A percentile compares a stretch with the other conserved stretches of the same genome.
Evolutionary conservation across 352 stramenopile species (phyloP).

Genomic region (Elongisporangium prolatum): DNA sequence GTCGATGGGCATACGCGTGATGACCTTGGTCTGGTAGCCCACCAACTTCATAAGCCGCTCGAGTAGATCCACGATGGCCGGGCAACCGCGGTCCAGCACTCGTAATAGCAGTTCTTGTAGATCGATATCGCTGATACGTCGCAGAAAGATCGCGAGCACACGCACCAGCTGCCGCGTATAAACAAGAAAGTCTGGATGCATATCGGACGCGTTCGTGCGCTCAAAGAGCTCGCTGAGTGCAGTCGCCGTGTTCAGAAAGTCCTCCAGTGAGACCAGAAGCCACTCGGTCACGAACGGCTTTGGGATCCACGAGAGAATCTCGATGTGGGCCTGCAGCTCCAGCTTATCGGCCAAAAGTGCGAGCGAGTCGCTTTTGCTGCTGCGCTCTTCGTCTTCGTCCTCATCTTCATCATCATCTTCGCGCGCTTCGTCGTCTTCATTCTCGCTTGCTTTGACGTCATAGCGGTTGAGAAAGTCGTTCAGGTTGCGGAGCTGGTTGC

Average conservation of each 20-base stretch:
- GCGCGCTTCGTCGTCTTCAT: constrained; percentile 4
- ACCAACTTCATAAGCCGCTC: neutral
- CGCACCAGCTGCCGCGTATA: constrained; percentile 22
- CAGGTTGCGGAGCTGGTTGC: constrained; percentile 33
- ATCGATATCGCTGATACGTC: constrained; percentile 33
- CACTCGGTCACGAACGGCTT: constrained; percentile 42
- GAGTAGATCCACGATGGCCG: constrained; percentile 22
- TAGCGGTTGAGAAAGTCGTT: constrained; percentile 23
- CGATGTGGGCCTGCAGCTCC: constrained; percentile 18
- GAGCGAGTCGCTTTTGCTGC: neutral
- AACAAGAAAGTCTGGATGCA: neutral
- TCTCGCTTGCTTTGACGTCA: neutral
- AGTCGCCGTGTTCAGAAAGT: constrained; percentile 34
- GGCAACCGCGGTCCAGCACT: constrained; percentile 20
- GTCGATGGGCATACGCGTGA: neutral
- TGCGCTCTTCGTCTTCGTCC: neutral
- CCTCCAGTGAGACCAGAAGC: constrained; percentile 40
- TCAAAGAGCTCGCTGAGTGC: constrained; percentile 23
- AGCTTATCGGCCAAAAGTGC: neutral
- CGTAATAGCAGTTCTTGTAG: constrained; percentile 34
- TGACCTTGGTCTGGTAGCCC: neutral
- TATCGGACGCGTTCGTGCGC: neutral
- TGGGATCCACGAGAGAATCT: constrained; percentile 37
- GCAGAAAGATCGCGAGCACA: constrained; percentile 32
- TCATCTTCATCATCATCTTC: constrained; percentile 7